Base-by-base conservation (phyloP, 306 rosid species). In the Pyrus pyrifolia region DNA sequence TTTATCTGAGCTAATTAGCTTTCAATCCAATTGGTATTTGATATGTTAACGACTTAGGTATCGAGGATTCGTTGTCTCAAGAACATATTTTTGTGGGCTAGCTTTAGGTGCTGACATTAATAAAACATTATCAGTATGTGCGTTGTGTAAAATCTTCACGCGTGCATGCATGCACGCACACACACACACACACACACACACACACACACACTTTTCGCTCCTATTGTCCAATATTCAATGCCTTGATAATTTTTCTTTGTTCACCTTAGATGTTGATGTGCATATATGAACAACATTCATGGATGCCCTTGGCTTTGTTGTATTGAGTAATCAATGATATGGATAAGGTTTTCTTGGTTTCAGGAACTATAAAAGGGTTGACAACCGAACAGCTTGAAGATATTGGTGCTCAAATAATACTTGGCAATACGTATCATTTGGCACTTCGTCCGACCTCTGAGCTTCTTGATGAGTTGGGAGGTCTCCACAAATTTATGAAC, bases 391-490 rank as follows among this genome's bases (percentile, higher is more conserved):
- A 92, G 87, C 97, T 95, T 42, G 96, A 92, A 88, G 96, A 92
- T 60, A 90, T 95, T 82, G 99, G 97, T 53, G 92, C 97, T 85
- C 98, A 95, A 78, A 92, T 95, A 81, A 89, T 95, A 79, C 98
- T 95, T 45, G 98, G 98, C 73, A 95, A 95, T 76, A 95, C 97
- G 15, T 95, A 95, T 79, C 98, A 95, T 78, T 87, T 95, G 86
- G 97, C 93, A 13, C 93, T 95, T 79, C 87, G 97, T 71, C 99
- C 97, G 51, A 90, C 93, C 71, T 92, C 99, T 3, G 92, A 95
- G 85, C 97, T 95, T 85, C 89, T 95, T 81, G 87, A 92, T 64
- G 93, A 92, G 81, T 75, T 87, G 72, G 96, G 97, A 17, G 97
- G 99, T 73, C 99, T 92, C 66, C 99, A 92, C 81, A 86, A 82